Base-by-base conservation (phyloP, 441 rosid species). In the Daphne laureola region DNA sequence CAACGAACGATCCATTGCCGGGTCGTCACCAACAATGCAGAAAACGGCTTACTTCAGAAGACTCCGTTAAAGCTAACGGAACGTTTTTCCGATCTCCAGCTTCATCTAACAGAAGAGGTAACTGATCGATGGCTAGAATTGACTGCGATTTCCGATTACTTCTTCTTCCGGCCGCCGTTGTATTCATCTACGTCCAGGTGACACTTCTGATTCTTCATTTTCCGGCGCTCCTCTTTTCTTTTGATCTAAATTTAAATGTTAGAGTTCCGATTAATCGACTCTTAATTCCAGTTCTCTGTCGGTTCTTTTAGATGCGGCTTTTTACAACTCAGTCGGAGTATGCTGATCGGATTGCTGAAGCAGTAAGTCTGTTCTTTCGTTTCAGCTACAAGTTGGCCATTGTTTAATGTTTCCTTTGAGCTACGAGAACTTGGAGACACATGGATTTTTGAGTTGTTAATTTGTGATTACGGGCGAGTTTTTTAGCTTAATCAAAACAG, bases 131-230 rank as follows among this genome's bases (percentile, higher is more conserved):
- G 64, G 64, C 18, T 43, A 43, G 47, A 48, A 8, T 31, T 51
- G 45, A 50, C 18, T 93, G 87, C 65, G 97, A 93, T 78, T 75
- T 83, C 43, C 76, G 97, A 31, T 76, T 75, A 68, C 96, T 89
- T 70, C 87, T 93, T 25, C 53, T 89, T 14, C 83, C 89, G n/a
- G 92, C 87, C 5, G 97, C 84, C 14, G 46, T 69, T 61, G 79
- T 71, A 40, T 93, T 89, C 81, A 73, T 93, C 55, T 93, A 71
- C 75, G 58, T 93, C 67, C 98, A 93, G 95, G 97, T 77, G 38
- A n/a, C 17, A 17, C 17, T 55, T 16, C 43, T 11, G n/a, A 38
- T 45, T 44, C 3, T 0, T 14, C 47, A 9, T 31, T 1, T 55
- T 16, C 7, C 5, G 36, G n/a, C n/a, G n/a, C 9, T 8, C 5